These are phyloP conservation scores for Croton setiger DNA, from an alignment of 441 rosid genomes.

Conservation along the genomic window DNA sequence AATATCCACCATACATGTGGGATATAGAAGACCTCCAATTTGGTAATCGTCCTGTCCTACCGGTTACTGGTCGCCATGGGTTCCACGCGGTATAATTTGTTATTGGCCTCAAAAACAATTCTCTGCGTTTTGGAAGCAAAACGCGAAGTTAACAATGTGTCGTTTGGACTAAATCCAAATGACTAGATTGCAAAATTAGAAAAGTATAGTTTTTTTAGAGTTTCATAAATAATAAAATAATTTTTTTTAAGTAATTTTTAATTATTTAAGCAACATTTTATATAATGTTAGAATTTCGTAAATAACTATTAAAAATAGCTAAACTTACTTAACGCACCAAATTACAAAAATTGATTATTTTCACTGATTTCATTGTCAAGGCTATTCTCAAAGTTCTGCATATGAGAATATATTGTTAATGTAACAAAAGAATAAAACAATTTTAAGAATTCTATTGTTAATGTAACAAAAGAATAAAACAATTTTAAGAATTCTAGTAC, in stretches of 20 bases:
- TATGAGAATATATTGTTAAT: neutral
- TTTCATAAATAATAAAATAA: no score
- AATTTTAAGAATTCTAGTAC: neutral
- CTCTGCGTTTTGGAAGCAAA: neutral
- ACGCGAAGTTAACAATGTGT: neutral
- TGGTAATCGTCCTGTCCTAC: neutral
- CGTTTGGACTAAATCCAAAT: neutral
- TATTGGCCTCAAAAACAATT: neutral
- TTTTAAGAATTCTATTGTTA: no score
- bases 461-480: neutral
- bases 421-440: no score
- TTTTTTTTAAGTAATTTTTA: no score
- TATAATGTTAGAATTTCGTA: no score
- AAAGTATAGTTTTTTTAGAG: no score
- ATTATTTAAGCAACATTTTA: no score
- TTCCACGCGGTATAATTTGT: neutral
- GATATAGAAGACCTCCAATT: conserved; percentile 3
- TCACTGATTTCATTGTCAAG: neutral
- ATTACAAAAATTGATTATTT: neutral
- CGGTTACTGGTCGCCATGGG: neutral
- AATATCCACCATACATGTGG: conserved; percentile 45
- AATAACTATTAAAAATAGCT: no score
- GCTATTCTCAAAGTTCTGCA: neutral
- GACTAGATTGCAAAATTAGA: neutral
- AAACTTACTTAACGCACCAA: neutral